Conservation (phyloP, 2,329 filamentous ascomycete genomes). For the Hymenoscyphus occultus region DNA sequence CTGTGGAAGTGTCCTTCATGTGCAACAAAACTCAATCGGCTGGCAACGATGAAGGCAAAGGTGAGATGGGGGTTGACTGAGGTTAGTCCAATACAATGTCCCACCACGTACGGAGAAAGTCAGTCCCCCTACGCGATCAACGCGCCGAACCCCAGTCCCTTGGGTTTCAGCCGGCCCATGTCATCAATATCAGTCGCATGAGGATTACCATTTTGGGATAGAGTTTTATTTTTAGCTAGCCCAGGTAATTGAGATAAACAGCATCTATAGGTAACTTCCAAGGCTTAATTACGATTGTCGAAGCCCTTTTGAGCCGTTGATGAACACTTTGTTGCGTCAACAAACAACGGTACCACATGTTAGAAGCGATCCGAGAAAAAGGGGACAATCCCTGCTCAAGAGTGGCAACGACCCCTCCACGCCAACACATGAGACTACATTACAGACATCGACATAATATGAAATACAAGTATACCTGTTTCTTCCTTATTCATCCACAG, state of each 20-base stretch:
- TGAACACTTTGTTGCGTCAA: background rate
- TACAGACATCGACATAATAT: background rate
- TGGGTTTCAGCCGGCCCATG: conserved; percentile 2
- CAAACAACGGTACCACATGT: background rate
- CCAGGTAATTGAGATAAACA: background rate
- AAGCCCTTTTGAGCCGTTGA: background rate
- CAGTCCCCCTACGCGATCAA: conserved; percentile 2
- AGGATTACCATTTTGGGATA: background rate
- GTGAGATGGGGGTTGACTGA: no score
- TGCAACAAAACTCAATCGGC: background rate
- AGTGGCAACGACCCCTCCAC: background rate
- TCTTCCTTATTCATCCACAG: conserved; percentile 1
- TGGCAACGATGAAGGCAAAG: background rate
- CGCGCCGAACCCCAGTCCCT: background rate
- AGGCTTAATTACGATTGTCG: background rate
- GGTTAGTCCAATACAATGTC: background rate
- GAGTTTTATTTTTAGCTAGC: background rate
- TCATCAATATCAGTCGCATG: background rate
- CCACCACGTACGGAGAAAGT: background rate
- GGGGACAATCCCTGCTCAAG: background rate
- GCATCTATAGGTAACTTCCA: background rate
- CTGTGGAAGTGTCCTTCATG: background rate
- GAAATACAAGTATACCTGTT: background rate
- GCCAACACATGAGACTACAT: background rate
- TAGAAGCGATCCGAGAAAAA: background rate